These are phyloP conservation scores for Cenchrus americanus DNA, from an alignment of 176 grass and related monocot genomes.

Conservation along the genomic window DNA sequence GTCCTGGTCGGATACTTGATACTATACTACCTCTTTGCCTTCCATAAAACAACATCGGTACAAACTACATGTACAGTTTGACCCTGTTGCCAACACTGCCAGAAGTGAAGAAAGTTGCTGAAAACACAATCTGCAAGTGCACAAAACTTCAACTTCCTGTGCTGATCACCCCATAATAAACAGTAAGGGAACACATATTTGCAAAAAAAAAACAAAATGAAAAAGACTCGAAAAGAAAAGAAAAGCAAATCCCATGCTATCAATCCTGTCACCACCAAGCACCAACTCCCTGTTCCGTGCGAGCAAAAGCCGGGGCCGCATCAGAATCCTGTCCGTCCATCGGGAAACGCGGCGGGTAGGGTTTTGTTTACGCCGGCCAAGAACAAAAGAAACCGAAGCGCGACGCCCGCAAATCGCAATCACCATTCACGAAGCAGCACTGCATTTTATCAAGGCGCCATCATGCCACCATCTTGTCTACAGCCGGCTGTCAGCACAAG, in stretches of 20 bases:
- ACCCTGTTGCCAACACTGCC: background rate
- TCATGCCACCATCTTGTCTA: constrained; percentile 38
- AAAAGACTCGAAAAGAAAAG: background rate
- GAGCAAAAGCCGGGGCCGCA: constrained; percentile 7
- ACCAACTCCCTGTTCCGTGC: background rate
- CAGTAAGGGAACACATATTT: too few relatives aligned
- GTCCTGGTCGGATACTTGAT: too few relatives aligned
- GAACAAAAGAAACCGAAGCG: constrained; percentile 8
- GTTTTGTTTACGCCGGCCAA: constrained; percentile 41
- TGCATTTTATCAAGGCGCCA: constrained; percentile 37
- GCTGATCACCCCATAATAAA: background rate
- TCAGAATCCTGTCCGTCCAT: constrained; percentile 27
- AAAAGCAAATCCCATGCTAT: background rate
- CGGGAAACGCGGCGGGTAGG: background rate
- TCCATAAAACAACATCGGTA: background rate
- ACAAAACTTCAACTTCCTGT: background rate
- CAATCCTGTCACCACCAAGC: background rate
- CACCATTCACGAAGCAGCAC: background rate
- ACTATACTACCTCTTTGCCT: background rate
- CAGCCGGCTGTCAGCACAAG: background rate
- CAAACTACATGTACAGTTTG: background rate
- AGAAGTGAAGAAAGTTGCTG: background rate
- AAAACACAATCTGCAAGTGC: background rate
- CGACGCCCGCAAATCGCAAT: background rate
- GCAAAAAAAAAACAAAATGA: background rate